Evolutionary conservation across 73 alveolate genomes (phyloP).

Genomic region (Paramecium primaurelia): DNA sequence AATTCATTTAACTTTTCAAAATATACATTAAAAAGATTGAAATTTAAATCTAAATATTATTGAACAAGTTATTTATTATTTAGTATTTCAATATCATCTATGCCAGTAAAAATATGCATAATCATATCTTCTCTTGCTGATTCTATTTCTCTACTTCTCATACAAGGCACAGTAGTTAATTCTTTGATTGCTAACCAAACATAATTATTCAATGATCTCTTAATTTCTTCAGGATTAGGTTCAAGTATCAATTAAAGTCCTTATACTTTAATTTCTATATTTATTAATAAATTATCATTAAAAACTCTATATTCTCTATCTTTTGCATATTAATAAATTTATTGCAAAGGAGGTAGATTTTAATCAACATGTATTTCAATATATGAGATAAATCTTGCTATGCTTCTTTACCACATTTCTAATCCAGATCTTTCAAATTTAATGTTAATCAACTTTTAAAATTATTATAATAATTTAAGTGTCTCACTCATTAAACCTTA

Average conservation of each 20-base stretch:
- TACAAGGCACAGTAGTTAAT: slow-evolving; percentile 43
- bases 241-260: background rate
- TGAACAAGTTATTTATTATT: background rate
- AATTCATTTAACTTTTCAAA: slow-evolving; percentile 30
- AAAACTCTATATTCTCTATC: slow-evolving; percentile 9
- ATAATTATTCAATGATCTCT: background rate
- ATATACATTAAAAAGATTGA: background rate
- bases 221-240: slow-evolving; percentile 37
- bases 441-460: background rate
- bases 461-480: background rate
- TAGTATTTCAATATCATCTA: background rate
- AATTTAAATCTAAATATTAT: background rate
- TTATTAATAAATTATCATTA: background rate
- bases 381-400: background rate
- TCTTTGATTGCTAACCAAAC: slow-evolving; percentile 41
- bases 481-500: slow-evolving; percentile 24
- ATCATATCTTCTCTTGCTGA: slow-evolving; percentile 35
- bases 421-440: slow-evolving; percentile 40
- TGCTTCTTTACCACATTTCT: slow-evolving; percentile 37
- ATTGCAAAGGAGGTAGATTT: background rate
- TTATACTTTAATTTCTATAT: background rate
- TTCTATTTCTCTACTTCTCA: slow-evolving; percentile 44
- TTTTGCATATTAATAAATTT: slow-evolving; percentile 11
- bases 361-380: background rate
- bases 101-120: slow-evolving; percentile 2